Base-by-base conservation (phyloP, 2,329 filamentous ascomycete genomes). In the Aspergillus sp. region DNA sequence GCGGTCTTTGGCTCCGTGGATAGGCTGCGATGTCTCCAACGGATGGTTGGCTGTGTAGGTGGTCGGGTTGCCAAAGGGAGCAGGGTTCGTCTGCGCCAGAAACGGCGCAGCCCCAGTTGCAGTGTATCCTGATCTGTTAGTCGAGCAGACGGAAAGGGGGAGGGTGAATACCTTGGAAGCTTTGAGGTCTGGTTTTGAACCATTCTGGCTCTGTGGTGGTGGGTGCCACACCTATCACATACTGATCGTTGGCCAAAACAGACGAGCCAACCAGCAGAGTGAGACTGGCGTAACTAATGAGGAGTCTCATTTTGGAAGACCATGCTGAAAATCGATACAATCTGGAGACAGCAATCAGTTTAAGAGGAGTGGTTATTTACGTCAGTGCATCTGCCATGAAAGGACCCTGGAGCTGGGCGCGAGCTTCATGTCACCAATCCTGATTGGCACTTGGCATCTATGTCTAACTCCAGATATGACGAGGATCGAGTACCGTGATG, bases 71-170 rank as follows among this genome's bases (percentile, higher is more conserved):
- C 77, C 72, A 64, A 90, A 89, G 19, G 88, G 83, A 41, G 90
- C 86, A 1, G 84, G 83, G 64, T 89, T 87, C 6, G 86, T 90
- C 76, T 91, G 85, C 1, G 89, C 90, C 59, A 92, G 78, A 71
- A 91, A 91, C 1, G 90, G 86, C 25, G 88, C 81, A 58, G 77
- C 78, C 13, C 90, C 90, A 1, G 89, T 92, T n/a, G 86, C 57
- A 4, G 47, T 50, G 47, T 50, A 30, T n/a, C 47, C 47, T 50
- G 47, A 15, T 8, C n/a, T 25, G 25, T 17, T 50, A 50, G 27
- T 19, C 7, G 3, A 11, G 47, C 47, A 11, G 0, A 2, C 5
- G 15, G n/a, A 49, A 15, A 50, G 8, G n/a, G 32, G 5, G 6
- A n/a, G 10, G 6, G 25, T 4, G 8, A 3, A 10, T 7, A 50